These are phyloP conservation scores for Ilex paraguariensis DNA, from an alignment of 305 asterid species.

Conservation along the genomic window DNA sequence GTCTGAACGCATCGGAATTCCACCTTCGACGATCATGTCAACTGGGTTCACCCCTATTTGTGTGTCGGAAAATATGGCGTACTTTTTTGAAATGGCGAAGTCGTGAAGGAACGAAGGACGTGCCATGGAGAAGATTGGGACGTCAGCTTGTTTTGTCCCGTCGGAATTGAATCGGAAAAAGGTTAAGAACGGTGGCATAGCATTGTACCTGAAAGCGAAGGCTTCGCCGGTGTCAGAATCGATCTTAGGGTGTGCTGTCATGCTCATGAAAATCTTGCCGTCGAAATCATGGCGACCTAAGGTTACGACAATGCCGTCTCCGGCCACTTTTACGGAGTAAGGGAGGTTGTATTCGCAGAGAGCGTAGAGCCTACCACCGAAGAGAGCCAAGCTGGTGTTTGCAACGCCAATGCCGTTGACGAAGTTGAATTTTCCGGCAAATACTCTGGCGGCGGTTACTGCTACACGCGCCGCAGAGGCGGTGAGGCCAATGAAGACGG, in stretches of 20 bases:
- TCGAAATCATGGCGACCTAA: constrained; percentile 41
- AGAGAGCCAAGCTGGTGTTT: constrained; percentile 43
- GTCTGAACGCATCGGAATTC: constrained; percentile 30
- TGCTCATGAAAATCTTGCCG: constrained; percentile 33
- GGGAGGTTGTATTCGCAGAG: constrained; percentile 51
- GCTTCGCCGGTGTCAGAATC: constrained; percentile 40
- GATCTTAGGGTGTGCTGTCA: constrained; percentile 58
- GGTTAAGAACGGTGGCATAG: constrained; percentile 41
- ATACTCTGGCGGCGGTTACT: constrained; percentile 29
- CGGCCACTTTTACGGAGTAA: constrained; percentile 23
- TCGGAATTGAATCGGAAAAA: constrained; percentile 28
- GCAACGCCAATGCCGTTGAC: constrained; percentile 40
- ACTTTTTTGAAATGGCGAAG: constrained; percentile 41
- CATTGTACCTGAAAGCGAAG: constrained; percentile 50
- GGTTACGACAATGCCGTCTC: constrained; percentile 35
- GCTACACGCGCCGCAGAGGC: constrained; percentile 45
- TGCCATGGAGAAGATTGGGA: constrained; percentile 50
- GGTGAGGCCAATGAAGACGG: constrained; percentile 45
- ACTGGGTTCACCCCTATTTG: constrained; percentile 39
- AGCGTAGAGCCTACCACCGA: constrained; percentile 41
- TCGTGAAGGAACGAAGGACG: constrained; percentile 47
- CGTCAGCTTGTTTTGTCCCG: constrained; percentile 44
- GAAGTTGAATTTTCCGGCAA: constrained; percentile 38
- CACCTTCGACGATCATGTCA: constrained; percentile 27
- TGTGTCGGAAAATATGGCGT: constrained; percentile 46